Evolutionary conservation across 2,329 filamentous ascomycete species (phyloP).

Genomic region (Arthrobotrys sinensis): DNA sequence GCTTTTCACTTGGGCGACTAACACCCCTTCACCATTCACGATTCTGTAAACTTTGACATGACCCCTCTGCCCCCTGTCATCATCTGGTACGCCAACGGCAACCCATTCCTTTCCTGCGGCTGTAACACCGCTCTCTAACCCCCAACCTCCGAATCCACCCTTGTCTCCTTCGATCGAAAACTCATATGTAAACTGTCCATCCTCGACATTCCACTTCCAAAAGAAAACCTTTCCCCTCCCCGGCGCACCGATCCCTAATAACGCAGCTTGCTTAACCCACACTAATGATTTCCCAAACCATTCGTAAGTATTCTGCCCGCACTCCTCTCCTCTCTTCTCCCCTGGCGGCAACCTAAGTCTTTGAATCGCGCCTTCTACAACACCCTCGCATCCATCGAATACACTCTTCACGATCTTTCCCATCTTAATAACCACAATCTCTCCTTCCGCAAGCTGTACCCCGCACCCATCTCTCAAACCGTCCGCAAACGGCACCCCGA

Average conservation of each 20-base stretch:
- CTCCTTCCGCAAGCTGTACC: slow-evolving; percentile 62
- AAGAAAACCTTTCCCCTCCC: slow-evolving; percentile 59
- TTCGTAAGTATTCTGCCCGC: slow-evolving; percentile 57
- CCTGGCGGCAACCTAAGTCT: slow-evolving; percentile 15
- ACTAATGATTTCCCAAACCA: slow-evolving; percentile 61
- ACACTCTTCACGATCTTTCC: slow-evolving; percentile 28
- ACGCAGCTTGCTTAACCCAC: slow-evolving; percentile 20
- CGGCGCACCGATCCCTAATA: slow-evolving; percentile 62
- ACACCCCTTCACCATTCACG: slow-evolving; percentile 15
- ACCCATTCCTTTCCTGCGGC: slow-evolving; percentile 59
- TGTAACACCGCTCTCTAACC: slow-evolving; percentile 54
- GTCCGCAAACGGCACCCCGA: slow-evolving; percentile 48
- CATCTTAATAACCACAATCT: slow-evolving; percentile 59
- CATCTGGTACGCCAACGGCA: slow-evolving; percentile 59
- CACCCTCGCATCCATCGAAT: slow-evolving; percentile 33
- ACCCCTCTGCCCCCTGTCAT: slow-evolving; percentile 56
- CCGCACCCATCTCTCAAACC: slow-evolving; percentile 38
- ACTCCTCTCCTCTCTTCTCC: slow-evolving; percentile 31
- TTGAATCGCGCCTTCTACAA: slow-evolving; percentile 31
- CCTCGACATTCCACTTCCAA: slow-evolving; percentile 41
- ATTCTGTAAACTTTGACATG: slow-evolving; percentile 60
- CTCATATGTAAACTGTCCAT: slow-evolving; percentile 3
- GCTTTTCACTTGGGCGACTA: slow-evolving; percentile 55
- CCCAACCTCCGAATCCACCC: slow-evolving; percentile 60
- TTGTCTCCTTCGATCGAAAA: slow-evolving; percentile 35